Percentiles rank a stretch among this genome's conserved stretches.
phyloP scores from a whole-genome alignment of 1,139 yeast genomes.

The Spathaspora sp. region DNA sequence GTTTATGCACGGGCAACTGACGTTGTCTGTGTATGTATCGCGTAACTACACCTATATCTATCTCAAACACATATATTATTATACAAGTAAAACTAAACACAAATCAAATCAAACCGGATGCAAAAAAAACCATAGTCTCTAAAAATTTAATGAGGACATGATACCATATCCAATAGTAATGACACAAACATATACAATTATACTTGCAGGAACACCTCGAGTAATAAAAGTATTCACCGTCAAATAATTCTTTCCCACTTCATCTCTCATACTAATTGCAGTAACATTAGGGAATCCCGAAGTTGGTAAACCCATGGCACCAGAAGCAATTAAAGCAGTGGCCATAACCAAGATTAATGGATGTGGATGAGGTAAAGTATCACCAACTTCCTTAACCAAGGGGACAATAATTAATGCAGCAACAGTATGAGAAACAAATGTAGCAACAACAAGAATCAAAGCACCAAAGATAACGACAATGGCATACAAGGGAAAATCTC shows the following conservation, averaged over 20 bases:
- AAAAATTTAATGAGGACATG: slow-evolving; percentile 58
- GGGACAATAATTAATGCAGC: slow-evolving; percentile 92
- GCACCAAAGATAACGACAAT: slow-evolving; percentile 76
- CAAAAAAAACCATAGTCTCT: slow-evolving; percentile 10
- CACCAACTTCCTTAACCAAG: slow-evolving; percentile 82
- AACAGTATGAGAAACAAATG: slow-evolving; percentile 93
- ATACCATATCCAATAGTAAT: slow-evolving; percentile 79
- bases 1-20: too few relatives aligned
- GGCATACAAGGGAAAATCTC: slow-evolving; percentile 63
- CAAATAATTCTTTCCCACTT: slow-evolving; percentile 81
- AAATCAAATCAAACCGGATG: neutral
- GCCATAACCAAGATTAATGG: slow-evolving; percentile 78
- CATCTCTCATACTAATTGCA: slow-evolving; percentile 90
- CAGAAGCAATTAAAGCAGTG: slow-evolving; percentile 80
- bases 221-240: slow-evolving; percentile 81
- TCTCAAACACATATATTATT: neutral
- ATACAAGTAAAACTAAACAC: slow-evolving; percentile 2
- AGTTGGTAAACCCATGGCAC: slow-evolving; percentile 95
- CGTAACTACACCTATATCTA: neutral
- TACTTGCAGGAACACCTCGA: slow-evolving; percentile 84
- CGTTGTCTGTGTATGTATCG: too few relatives aligned
- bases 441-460: slow-evolving; percentile 78
- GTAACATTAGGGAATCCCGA: slow-evolving; percentile 97
- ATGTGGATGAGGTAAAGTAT: slow-evolving; percentile 66
- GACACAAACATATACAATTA: slow-evolving; percentile 58